Base-by-base conservation (phyloP, 2,329 filamentous ascomycete species). In the Apiospora hydei region DNA sequence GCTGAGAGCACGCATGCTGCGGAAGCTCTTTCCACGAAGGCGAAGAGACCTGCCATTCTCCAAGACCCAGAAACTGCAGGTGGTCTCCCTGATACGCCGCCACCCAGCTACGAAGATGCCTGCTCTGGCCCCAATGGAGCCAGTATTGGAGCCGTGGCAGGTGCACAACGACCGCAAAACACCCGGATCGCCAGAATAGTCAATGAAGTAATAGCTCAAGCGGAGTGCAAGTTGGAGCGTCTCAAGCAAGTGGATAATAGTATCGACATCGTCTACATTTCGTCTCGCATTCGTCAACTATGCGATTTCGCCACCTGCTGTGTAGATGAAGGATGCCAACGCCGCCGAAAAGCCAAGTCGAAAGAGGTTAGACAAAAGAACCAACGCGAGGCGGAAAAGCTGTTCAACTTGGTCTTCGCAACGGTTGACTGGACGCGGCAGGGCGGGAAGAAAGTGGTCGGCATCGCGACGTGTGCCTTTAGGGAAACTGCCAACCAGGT, bases 281-380 rank as follows among this genome's bases (percentile, higher is more conserved):
- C 53, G 11, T 61, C 53, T 61, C 16, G 53, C 16, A 61, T 61
- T 61, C 53, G 53, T 38, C 53, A 61, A 38, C 30, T 61, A 38
- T 61, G 26, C 26, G 7, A 38, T 61, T 61, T 38, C 30, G 16
- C 6, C 53, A 3, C 53, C 53, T 21, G 16, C 53, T 6, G 53
- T n/a, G 7, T 61, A 21, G 14, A 16, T 38, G 53, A 34, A 61
- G 16, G 38, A 11, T 38, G 16, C 30, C 53, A 38, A 11, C 16
- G 30, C 30, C 30, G 21, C 16, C 30, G 1, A 61, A 21, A 38
- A 2, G 16, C 30, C 53, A 21, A 21, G 1, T 3, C 21, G 30
- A 6, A 8, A 11, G 53, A 38, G 53, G 16, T 16, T 26, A 34
- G 53, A 38, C 6, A n/a, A 11, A 21, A 21, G 30, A 38, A 14